phyloP scores from a whole-genome alignment of 306 rosid genomes.

The Rosa chinensis region DNA sequence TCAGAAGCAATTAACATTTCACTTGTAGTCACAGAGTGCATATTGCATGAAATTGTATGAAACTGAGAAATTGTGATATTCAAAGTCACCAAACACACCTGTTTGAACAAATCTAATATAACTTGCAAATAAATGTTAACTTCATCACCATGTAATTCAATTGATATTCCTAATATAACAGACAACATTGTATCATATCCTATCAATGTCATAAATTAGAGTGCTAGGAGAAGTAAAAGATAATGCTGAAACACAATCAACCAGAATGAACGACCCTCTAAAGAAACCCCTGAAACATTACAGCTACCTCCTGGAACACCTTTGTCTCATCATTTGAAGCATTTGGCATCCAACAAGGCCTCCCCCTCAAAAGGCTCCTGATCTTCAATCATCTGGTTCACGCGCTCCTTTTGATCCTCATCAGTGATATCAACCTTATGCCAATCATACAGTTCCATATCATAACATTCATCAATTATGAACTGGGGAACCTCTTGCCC shows the following conservation, averaged over 20 bases:
- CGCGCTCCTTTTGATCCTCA: constrained; percentile 70
- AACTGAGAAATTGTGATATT: not conserved
- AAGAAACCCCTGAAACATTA: not conserved
- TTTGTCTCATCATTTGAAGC: constrained; percentile 58
- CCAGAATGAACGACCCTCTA: not conserved
- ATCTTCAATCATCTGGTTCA: constrained; percentile 79
- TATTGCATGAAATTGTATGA: not conserved
- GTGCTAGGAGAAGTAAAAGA: not conserved
- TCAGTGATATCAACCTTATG: constrained; percentile 62
- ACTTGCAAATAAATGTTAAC: not conserved
- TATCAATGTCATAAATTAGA: not conserved
- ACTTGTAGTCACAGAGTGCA: too few species aligned
- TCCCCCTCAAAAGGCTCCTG: constrained; percentile 78
- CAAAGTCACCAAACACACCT: not conserved
- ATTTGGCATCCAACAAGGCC: constrained; percentile 78
- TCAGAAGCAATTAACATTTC: not conserved
- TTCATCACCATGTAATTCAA: constrained; percentile 29
- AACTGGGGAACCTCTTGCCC: constrained; percentile 72
- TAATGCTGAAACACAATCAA: not conserved
- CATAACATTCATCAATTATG: constrained; percentile 73
- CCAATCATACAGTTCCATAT: constrained; percentile 85
- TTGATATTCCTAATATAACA: not conserved
- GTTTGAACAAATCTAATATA: not conserved
- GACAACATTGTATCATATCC: not conserved
- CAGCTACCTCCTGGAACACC: not conserved